These are phyloP conservation scores for Monascus ruber DNA, from an alignment of 2,329 filamentous ascomycete genomes.

Conservation along the genomic window DNA sequence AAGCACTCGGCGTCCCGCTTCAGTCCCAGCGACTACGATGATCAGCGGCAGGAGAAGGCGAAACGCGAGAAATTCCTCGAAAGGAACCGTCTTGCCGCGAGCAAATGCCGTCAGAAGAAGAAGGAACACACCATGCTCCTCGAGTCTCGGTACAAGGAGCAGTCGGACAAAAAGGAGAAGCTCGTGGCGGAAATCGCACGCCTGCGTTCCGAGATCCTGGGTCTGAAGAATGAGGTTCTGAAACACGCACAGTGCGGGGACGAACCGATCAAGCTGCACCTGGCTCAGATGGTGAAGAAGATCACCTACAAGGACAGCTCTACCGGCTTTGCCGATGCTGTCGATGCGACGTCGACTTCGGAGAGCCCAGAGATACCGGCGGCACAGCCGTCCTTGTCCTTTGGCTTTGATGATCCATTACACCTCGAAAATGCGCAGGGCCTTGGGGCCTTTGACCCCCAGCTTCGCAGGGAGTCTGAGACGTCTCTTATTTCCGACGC, in stretches of 20 bases:
- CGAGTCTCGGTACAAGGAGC: constrained; percentile 30
- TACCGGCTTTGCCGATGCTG: constrained; percentile 5
- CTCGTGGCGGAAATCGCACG: constrained; percentile 23
- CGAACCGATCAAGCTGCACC: constrained; percentile 25
- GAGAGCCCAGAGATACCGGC: constrained; percentile 3
- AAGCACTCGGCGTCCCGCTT: constrained; percentile 9
- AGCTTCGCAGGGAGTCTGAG: constrained; percentile 19
- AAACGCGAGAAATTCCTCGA: constrained; percentile 44
- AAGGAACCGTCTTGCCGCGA: constrained; percentile 48
- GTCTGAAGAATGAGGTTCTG: constrained; percentile 29
- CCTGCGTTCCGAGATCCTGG: constrained; percentile 26
- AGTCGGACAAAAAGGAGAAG: constrained; percentile 21
- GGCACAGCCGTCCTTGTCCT: constrained; percentile 12
- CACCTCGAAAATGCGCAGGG: constrained; percentile 12
- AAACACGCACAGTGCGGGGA: constrained; percentile 29
- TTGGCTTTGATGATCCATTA: constrained; percentile 23
- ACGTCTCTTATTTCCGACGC: constrained; percentile 16
- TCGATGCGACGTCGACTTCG: constrained; percentile 6
- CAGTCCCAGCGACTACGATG: constrained; percentile 14
- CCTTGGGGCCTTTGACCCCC: constrained; percentile 14
- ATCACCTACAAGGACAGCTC: constrained; percentile 19
- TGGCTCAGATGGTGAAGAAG: constrained; percentile 27
- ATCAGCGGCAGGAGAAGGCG: constrained; percentile 17
- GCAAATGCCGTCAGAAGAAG: constrained; percentile 53
- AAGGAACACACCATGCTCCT: constrained; percentile 45